phyloP scores from a whole-genome alignment of 208 protist genomes.

The Paratrypanosoma confusum region DNA sequence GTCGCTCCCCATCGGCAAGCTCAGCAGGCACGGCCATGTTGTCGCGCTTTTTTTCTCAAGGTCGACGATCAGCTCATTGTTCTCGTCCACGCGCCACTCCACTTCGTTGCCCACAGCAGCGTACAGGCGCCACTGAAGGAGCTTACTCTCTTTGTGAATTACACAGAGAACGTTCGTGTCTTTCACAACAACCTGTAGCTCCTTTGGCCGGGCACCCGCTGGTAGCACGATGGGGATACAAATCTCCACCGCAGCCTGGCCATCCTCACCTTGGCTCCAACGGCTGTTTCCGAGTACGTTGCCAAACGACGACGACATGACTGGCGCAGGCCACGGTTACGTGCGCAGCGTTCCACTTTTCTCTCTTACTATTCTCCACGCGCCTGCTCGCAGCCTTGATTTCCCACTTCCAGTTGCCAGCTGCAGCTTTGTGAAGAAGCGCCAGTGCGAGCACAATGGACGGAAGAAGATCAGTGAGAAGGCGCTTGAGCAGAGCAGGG shows the following conservation, averaged over 20 bases:
- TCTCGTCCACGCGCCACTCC: slow-evolving; percentile 73
- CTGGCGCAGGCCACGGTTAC: too few species aligned
- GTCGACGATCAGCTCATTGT: slow-evolving; percentile 35
- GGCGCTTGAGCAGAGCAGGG: too few species aligned
- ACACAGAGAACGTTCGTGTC: slow-evolving; percentile 63
- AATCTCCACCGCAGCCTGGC: slow-evolving; percentile 49
- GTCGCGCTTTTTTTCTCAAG: slow-evolving; percentile 45
- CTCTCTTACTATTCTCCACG: too few species aligned
- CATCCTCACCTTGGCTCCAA: slow-evolving; percentile 66
- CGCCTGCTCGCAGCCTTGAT: too few species aligned
- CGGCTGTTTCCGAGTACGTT: slow-evolving; percentile 47
- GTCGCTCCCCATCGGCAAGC: slow-evolving; percentile 51
- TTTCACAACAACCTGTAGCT: slow-evolving; percentile 73
- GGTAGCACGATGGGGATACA: slow-evolving; percentile 59
- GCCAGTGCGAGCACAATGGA: too few species aligned
- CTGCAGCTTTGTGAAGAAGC: too few species aligned
- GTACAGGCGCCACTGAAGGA: slow-evolving; percentile 82
- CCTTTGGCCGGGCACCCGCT: slow-evolving; percentile 44
- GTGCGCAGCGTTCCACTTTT: too few species aligned
- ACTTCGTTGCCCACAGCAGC: slow-evolving; percentile 53
- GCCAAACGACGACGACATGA: too few species aligned
- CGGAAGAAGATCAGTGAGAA: too few species aligned
- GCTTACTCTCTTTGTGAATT: slow-evolving; percentile 33
- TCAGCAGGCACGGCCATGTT: slow-evolving; percentile 66
- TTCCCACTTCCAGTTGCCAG: too few species aligned